These are phyloP conservation scores for Eragrostis curvula DNA, from an alignment of 176 grass and related monocot species.

Conservation along the genomic window DNA sequence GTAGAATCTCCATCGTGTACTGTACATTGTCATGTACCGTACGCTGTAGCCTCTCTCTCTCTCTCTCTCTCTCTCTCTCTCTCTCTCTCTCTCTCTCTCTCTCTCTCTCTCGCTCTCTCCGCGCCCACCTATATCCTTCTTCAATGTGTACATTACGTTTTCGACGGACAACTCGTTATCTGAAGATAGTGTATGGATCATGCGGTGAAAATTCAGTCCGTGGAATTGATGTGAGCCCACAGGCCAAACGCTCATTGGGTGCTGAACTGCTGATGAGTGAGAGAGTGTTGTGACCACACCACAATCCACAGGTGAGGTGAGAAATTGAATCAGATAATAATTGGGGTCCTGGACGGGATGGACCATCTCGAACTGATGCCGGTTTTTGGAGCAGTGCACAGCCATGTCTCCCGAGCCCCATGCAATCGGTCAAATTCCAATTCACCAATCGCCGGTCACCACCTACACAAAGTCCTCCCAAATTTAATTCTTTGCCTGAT, in stretches of 20 bases:
- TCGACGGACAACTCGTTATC: background rate
- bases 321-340: background rate
- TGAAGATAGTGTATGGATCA: background rate
- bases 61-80: too few relatives aligned
- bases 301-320: slow-evolving; percentile 4
- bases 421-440: background rate
- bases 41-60: too few relatives aligned
- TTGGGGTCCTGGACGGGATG: background rate
- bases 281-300: slow-evolving; percentile 9
- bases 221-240: background rate
- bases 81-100: background rate
- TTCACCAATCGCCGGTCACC: background rate
- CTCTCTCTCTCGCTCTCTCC: background rate
- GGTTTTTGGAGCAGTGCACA: slow-evolving; percentile 29
- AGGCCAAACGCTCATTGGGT: background rate
- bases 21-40: too few relatives aligned
- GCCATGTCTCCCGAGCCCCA: slow-evolving; percentile 28
- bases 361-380: slow-evolving; percentile 32
- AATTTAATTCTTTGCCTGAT: background rate
- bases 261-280: background rate
- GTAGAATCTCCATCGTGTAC: background rate
- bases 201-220: background rate
- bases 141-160: too few relatives aligned
- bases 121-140: too few relatives aligned
- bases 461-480: background rate